Conservation (phyloP, 108 stramenopile genomes). For the Chaetoceros tenuissimus region DNA sequence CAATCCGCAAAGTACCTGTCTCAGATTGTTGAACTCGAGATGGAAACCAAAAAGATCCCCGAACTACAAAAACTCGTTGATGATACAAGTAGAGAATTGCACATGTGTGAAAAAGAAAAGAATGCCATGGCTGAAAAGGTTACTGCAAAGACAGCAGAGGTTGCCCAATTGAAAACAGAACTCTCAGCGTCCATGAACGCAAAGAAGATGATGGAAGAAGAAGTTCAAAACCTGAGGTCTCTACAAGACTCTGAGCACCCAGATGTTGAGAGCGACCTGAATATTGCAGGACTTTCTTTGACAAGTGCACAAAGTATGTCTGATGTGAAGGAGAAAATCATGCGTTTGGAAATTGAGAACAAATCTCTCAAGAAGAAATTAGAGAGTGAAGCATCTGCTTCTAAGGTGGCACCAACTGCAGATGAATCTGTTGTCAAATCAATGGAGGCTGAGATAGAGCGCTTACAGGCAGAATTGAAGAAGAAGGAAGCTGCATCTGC, state of each 20-base stretch:
- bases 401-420: conserved; percentile 14
- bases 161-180: conserved; percentile 50
- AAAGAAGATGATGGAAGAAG: conserved; percentile 75
- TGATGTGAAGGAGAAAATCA: conserved; percentile 45
- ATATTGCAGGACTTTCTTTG: conserved; percentile 11
- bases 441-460: conserved; percentile 6
- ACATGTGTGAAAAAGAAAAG: conserved; percentile 31
- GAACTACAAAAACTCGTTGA: conserved; percentile 52
- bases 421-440: conserved; percentile 4
- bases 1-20: conserved; percentile 65
- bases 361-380: conserved; percentile 33
- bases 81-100: conserved; percentile 33
- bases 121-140: conserved; percentile 25
- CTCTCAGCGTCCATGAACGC: conserved; percentile 54
- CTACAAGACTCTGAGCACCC: conserved; percentile 44
- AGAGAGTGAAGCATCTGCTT: conserved; percentile 13
- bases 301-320: conserved; percentile 16
- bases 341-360: conserved; percentile 73
- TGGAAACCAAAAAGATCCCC: conserved; percentile 60
- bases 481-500: conserved; percentile 65
- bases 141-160: conserved; percentile 41
- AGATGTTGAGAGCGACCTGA: conserved; percentile 27
- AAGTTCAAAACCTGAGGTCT: conserved; percentile 63
- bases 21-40: conserved; percentile 77
- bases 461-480: conserved; percentile 53